These are phyloP conservation scores for Rhodotorula sp. DNA, from an alignment of 1,284 basidiomycete genomes.

Conservation along the genomic window DNA sequence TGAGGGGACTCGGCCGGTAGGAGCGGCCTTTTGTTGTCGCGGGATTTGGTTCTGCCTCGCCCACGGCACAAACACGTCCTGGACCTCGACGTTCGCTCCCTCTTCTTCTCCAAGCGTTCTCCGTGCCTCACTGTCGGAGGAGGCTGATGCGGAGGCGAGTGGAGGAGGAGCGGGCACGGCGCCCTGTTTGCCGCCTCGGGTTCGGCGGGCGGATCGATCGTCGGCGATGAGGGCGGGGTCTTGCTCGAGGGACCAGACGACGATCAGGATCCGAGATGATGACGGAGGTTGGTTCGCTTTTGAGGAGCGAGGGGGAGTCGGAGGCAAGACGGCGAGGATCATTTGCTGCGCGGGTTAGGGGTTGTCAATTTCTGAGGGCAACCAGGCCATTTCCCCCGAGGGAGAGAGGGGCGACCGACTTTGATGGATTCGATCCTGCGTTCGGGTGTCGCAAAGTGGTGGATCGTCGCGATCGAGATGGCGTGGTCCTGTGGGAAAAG, in stretches of 20 bases:
- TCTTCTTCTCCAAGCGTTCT: neutral
- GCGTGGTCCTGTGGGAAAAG: slow-evolving; percentile 70
- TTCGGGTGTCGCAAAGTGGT: slow-evolving; percentile 77
- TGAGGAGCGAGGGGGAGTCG: slow-evolving; percentile 6
- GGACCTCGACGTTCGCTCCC: slow-evolving; percentile 43
- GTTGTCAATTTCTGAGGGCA: slow-evolving; percentile 7
- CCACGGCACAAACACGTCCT: slow-evolving; percentile 75
- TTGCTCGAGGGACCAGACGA: slow-evolving; percentile 99
- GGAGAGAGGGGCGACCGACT: slow-evolving; percentile 51
- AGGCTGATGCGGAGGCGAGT: neutral
- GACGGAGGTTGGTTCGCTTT: neutral
- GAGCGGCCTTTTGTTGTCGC: slow-evolving; percentile 49
- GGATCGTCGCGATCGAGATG: slow-evolving; percentile 92
- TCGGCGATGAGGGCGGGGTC: slow-evolving; percentile 52
- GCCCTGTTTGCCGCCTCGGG: slow-evolving; percentile 31
- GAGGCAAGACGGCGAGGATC: slow-evolving; percentile 28
- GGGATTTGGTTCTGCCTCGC: slow-evolving; percentile 51
- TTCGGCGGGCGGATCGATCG: slow-evolving; percentile 27
- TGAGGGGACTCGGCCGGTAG: neutral
- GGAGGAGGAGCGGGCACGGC: slow-evolving; percentile 19
- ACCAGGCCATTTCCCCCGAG: no score
- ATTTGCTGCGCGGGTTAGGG: slow-evolving; percentile 27
- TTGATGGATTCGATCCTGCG: slow-evolving; percentile 70
- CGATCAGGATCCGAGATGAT: slow-evolving; percentile 64
- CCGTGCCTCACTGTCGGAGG: no score